Evolutionary conservation across 768 basidiomycete genomes (phyloP).

Genomic region (Coprinellus micaceus): DNA sequence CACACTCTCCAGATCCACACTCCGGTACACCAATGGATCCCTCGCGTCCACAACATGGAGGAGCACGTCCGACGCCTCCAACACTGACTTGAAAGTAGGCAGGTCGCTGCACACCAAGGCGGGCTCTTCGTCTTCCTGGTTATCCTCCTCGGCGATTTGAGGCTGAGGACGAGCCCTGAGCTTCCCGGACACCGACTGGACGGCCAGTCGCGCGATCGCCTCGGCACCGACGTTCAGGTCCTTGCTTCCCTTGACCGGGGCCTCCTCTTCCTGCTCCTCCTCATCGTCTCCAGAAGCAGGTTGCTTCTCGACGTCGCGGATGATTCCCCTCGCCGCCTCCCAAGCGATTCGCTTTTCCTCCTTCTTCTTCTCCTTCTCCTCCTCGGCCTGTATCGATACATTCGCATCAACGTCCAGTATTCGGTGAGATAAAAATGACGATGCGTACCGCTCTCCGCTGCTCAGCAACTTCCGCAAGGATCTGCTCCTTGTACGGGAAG

Average conservation of each 20-base stretch:
- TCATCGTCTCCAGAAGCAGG: conserved; percentile 21
- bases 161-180: conserved; percentile 25
- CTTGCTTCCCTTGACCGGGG: conserved; percentile 25
- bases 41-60: conserved; percentile 81
- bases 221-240: conserved; percentile 50
- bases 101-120: conserved; percentile 61
- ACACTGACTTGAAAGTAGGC: conserved; percentile 58
- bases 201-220: conserved; percentile 44
- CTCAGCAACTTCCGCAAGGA: conserved; percentile 85
- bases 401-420: conserved; percentile 5
- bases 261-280: conserved; percentile 25
- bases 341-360: conserved; percentile 46
- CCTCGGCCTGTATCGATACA: conserved; percentile 54
- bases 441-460: conserved; percentile 64
- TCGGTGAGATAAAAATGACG: neutral
- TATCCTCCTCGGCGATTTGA: conserved; percentile 28
- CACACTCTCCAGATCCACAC: conserved; percentile 57
- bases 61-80: conserved; percentile 76
- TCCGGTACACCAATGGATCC: conserved; percentile 74
- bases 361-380: conserved; percentile 67
- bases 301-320: conserved; percentile 22
- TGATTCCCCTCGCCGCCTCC: conserved; percentile 19
- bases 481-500: conserved; percentile 92
- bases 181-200: conserved; percentile 35
- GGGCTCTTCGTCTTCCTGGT: conserved; percentile 55